phyloP scores from a whole-genome alignment of 164 flowering plant genomes.

The Stephania yunnanensis region DNA sequence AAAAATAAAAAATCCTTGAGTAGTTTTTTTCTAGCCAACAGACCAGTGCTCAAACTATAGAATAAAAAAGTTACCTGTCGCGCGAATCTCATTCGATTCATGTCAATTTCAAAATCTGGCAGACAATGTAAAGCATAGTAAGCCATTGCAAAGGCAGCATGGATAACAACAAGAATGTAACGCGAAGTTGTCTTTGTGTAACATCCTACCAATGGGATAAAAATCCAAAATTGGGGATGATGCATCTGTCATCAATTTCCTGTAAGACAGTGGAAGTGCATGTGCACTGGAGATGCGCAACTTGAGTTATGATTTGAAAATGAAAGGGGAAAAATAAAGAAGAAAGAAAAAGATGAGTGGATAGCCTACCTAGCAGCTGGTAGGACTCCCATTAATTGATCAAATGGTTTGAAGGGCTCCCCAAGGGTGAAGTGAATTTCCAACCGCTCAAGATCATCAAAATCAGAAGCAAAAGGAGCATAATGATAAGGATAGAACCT shows the following conservation, averaged over 20 bases:
- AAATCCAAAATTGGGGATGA: conserved; percentile 49
- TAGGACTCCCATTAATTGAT: conserved; percentile 54
- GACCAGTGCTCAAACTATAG: neutral
- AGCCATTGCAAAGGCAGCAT: neutral
- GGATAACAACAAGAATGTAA: neutral
- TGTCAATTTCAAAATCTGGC: conserved; percentile 56
- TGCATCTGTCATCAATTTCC: conserved; percentile 48
- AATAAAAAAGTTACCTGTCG: conserved; percentile 46
- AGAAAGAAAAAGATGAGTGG: neutral
- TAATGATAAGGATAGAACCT: conserved; percentile 74
- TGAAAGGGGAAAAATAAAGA: neutral
- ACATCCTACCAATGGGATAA: conserved; percentile 44
- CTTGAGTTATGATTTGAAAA: neutral
- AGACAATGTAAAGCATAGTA: conserved; percentile 1
- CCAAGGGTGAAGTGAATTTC: conserved; percentile 43
- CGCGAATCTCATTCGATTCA: conserved; percentile 41
- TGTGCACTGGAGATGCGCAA: conserved; percentile 38
- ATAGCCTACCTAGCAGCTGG: conserved; percentile 56
- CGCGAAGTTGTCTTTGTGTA: neutral
- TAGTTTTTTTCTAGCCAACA: neutral
- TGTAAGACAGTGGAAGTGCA: conserved; percentile 49
- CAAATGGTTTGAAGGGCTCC: conserved; percentile 57
- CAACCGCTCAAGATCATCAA: conserved; percentile 32
- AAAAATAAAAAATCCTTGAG: neutral
- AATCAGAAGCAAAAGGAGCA: conserved; percentile 69